Percentiles rank a stretch among this genome's conserved stretches.
Conservation (phyloP, 768 basidiomycete genomes). For the Calocera viscosa region DNA sequence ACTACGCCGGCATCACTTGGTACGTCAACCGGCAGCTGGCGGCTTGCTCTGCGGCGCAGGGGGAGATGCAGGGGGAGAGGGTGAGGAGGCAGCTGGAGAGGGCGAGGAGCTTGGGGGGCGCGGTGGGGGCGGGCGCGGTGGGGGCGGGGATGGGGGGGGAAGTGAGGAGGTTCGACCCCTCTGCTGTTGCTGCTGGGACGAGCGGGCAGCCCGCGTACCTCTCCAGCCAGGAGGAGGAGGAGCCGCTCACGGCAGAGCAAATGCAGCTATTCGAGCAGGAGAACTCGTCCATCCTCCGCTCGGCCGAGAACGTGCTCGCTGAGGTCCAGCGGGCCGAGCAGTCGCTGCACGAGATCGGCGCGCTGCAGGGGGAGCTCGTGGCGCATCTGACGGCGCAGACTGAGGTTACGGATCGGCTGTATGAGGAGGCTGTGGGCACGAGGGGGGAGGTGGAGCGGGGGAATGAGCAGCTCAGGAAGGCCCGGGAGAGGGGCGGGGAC, state of each 20-base stretch:
- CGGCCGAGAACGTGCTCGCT: constrained; percentile 73
- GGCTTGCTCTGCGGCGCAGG: constrained; percentile 63
- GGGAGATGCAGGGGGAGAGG: constrained; percentile 88
- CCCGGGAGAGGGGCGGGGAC: constrained; percentile 73
- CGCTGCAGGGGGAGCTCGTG: constrained; percentile 84
- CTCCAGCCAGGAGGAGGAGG: constrained; percentile 47
- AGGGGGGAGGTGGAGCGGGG: constrained; percentile 79
- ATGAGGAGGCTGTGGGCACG: constrained; percentile 85
- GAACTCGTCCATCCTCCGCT: constrained; percentile 72
- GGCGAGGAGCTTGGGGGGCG: constrained; percentile 59
- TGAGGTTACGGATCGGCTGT: constrained; percentile 84
- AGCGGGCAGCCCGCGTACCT: not conserved
- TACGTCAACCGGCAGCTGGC: constrained; percentile 73
- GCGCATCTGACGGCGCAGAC: constrained; percentile 78
- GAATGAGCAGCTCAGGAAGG: constrained; percentile 80
- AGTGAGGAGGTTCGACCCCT: not conserved
- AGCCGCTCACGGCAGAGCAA: constrained; percentile 73
- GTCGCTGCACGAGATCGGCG: constrained; percentile 81
- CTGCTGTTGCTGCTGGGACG: not conserved
- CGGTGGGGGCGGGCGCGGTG: constrained; percentile 44
- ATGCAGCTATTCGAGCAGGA: constrained; percentile 89
- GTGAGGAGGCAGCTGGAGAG: constrained; percentile 78
- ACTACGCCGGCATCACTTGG: constrained; percentile 87
- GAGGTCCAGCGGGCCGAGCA: constrained; percentile 88
- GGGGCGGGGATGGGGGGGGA: constrained; percentile 15